Conservation (phyloP, 805 yeast species). For the Peterozyma toletana region DNA sequence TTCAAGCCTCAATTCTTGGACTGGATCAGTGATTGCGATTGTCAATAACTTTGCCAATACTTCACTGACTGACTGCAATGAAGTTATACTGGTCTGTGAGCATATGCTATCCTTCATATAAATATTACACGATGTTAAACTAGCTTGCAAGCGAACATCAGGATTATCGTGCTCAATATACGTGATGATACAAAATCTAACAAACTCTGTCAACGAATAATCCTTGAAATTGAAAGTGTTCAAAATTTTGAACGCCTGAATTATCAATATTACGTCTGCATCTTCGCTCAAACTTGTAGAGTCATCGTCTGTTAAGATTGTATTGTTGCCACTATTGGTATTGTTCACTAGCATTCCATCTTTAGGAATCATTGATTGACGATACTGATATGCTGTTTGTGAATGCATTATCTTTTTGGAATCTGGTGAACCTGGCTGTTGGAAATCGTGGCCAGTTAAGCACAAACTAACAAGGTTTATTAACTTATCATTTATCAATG, state of each 20-base stretch:
- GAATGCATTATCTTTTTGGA: conserved; percentile 51
- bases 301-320: conserved; percentile 15
- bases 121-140: conserved; percentile 72
- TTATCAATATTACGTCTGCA: conserved; percentile 40
- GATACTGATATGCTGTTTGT: conserved; percentile 66
- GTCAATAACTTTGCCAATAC: conserved; percentile 77
- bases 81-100: conserved; percentile 71
- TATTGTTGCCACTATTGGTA: conserved; percentile 14
- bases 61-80: conserved; percentile 76
- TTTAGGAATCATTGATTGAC: conserved; percentile 64
- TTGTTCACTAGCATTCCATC: conserved; percentile 42
- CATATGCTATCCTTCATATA: conserved; percentile 79
- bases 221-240: conserved; percentile 68
- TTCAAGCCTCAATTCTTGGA: conserved; percentile 76
- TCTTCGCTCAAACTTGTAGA: conserved; percentile 3
- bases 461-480: conserved; percentile 67
- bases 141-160: conserved; percentile 77
- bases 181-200: conserved; percentile 72
- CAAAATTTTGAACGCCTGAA: conserved; percentile 75
- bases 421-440: conserved; percentile 82
- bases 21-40: conserved; percentile 82
- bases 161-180: conserved; percentile 79
- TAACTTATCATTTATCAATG: conserved; percentile 62
- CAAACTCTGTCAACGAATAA: conserved; percentile 80
- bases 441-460: conserved; percentile 73